phyloP scores from a whole-genome alignment of 2,329 filamentous ascomycete genomes.

The Trichoderma aggressivum region DNA sequence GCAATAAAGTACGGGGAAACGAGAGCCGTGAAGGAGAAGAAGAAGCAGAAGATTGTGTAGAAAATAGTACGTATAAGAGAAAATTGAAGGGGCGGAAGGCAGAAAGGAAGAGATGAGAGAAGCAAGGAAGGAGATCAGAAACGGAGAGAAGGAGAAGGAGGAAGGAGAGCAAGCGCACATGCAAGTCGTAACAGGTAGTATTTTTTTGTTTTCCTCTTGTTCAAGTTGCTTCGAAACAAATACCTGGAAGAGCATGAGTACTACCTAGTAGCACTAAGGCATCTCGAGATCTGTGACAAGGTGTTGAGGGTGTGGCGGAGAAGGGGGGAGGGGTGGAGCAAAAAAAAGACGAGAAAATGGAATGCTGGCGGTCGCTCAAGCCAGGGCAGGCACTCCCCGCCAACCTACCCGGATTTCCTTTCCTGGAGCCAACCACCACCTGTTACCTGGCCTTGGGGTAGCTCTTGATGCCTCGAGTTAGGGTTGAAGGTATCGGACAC shows the following conservation, averaged over 20 bases:
- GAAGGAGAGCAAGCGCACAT: neutral
- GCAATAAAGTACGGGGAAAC: too few species aligned
- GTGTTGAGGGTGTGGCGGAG: constrained; percentile 12
- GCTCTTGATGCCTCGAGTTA: constrained; percentile 1
- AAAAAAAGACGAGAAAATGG: constrained; percentile 1
- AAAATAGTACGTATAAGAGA: neutral
- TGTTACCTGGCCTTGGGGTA: neutral
- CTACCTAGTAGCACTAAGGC: neutral
- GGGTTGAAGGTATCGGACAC: neutral
- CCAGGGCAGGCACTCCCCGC: constrained; percentile 9
- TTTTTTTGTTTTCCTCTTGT: neutral
- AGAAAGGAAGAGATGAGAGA: neutral
- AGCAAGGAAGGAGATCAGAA: neutral
- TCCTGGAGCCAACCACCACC: neutral
- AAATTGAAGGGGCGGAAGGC: neutral
- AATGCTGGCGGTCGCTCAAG: constrained; percentile 1
- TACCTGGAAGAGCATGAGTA: neutral
- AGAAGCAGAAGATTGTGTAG: neutral
- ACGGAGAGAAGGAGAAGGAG: neutral
- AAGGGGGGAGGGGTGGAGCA: constrained; percentile 7
- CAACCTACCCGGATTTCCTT: constrained; percentile 1
- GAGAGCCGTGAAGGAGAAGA: too few species aligned
- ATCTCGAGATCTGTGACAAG: constrained; percentile 13
- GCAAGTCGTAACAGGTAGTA: neutral
- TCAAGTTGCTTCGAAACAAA: neutral